Base-by-base conservation (phyloP, 2,329 filamentous ascomycete genomes). In the Alternaria ethzedia region DNA sequence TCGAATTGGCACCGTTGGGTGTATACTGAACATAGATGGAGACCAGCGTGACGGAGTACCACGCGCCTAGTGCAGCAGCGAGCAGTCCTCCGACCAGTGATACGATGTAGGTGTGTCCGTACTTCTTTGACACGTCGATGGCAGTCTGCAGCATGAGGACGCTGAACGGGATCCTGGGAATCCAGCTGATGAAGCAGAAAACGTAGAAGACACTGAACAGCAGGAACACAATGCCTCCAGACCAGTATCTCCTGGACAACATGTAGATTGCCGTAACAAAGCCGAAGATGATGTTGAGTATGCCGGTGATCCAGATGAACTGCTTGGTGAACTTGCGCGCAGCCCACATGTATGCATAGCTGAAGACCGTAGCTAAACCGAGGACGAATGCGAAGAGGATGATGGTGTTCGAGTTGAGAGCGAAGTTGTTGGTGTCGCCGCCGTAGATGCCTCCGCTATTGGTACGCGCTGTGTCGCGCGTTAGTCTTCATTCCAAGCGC, bases 191-290 rank as follows among this genome's bases (percentile, higher is more conserved):
- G 83, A 97, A 97, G 76, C 90, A 93, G 75, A 97, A 86, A 59
- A 93, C 87, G 63, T 91, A 87, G 80, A 97, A 94, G 51, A 91
- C 81, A n/a, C 88, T 85, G 75, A 97, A 96, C 59, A 97, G 77
- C 13, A 97, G 83, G 79, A 96, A 97, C 0, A 97, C 90, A 44
- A 97, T 95, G 36, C 92, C 95, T 11, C 92, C 94, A 7, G 90
- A 91, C 81, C 89, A 97, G 78, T 95, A 92, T 61, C 87, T 87
- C 46, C 88, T 85, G 63, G 86, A 89, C 47, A 97, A 87, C 84
- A 97, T 97, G 81, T 94, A 96, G 56, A 95, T 89, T 10, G 92
- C 93, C 0, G 93, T 97, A 1, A 87, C 94, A n/a, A 97, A 83
- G 1, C 92, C 93, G 71, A 93, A 90, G 58, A 91, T 82, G 72